These are phyloP conservation scores for Orbilia javanica DNA, from an alignment of 2,329 filamentous ascomycete genomes.

Conservation along the genomic window DNA sequence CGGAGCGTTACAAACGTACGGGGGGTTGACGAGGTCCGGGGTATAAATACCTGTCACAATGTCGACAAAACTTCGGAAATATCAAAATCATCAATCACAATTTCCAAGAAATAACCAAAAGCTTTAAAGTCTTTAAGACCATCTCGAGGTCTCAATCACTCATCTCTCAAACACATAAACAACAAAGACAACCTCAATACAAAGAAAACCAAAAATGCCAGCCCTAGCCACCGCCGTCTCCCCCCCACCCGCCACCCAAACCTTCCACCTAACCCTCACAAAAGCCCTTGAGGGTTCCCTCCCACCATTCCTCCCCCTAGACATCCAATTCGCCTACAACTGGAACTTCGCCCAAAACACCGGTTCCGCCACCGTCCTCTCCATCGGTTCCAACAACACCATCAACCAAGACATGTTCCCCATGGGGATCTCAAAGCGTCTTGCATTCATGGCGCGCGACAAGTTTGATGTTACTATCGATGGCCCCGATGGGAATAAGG, in stretches of 20 bases:
- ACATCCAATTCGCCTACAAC: slow-evolving; percentile 51
- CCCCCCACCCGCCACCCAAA: slow-evolving; percentile 37
- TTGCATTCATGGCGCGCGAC: slow-evolving; percentile 49
- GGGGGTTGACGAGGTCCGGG: not conserved
- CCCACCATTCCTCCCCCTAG: slow-evolving; percentile 38
- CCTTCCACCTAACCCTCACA: slow-evolving; percentile 52
- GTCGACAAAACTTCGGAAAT: not conserved
- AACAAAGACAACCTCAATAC: not conserved
- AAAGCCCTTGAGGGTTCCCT: slow-evolving; percentile 30
- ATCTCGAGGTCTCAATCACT: not conserved
- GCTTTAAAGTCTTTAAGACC: not conserved
- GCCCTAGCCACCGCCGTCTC: slow-evolving; percentile 15
- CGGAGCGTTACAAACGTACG: not conserved
- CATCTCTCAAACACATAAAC: too few relatives aligned
- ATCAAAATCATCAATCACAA: not conserved
- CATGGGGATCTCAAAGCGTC: slow-evolving; percentile 33
- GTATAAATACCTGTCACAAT: not conserved
- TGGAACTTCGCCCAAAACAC: slow-evolving; percentile 45
- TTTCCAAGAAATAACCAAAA: not conserved
- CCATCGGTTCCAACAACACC: slow-evolving; percentile 44
- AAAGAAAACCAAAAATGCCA: slow-evolving; percentile 42
- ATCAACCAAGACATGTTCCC: slow-evolving; percentile 35
- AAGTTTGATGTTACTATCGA: slow-evolving; percentile 38
- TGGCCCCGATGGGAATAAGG: not conserved
- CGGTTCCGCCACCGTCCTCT: slow-evolving; percentile 44